Percentiles rank a stretch among this genome's conserved stretches.
Evolutionary conservation across 257 asterid genomes (phyloP).

Genomic region (Nicotiana paniculata): DNA sequence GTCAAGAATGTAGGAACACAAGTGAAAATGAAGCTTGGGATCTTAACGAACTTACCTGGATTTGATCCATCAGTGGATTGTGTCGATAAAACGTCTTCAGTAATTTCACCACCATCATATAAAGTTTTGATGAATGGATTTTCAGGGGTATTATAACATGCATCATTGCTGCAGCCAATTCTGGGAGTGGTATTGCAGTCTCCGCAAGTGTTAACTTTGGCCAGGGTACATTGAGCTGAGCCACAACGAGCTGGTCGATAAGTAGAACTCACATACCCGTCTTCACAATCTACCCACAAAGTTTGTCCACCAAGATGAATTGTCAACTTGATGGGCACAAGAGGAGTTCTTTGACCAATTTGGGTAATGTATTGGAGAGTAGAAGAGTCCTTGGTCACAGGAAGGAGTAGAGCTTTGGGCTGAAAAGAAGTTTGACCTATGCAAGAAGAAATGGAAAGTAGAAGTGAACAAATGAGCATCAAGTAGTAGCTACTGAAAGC

Average conservation of each 20-base stretch:
- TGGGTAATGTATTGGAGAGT: conserved; percentile 23
- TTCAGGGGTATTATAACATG: conserved; percentile 22
- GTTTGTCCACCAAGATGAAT: conserved; percentile 28
- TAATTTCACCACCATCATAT: conserved; percentile 20
- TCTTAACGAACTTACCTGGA: conserved; percentile 4
- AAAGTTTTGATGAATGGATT: conserved; percentile 18
- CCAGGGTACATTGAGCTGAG: conserved; percentile 5
- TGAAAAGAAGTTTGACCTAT: conserved; percentile 9
- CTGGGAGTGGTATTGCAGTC: conserved; percentile 15
- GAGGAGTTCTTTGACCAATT: conserved; percentile 27
- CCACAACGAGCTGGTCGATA: conserved; percentile 8
- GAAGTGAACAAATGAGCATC: background rate
- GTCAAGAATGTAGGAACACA: conserved; percentile 22
- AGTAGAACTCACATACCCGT: conserved; percentile 18
- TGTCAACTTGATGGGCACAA: conserved; percentile 15
- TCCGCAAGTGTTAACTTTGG: conserved; percentile 9
- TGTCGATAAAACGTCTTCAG: conserved; percentile 13
- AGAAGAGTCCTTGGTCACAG: conserved; percentile 18
- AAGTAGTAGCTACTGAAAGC: background rate
- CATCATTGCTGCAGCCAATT: conserved; percentile 19
- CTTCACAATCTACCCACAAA: conserved; percentile 28
- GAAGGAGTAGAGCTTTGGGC: conserved; percentile 17
- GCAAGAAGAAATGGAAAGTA: conserved; percentile 14
- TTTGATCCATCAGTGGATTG: conserved; percentile 14
- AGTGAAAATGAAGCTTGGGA: conserved; percentile 19